A percentile compares a stretch with the other conserved stretches of the same genome.
Conservation (phyloP, 495 filamentous ascomycete genomes). For the Aspergillus cristatus region DNA sequence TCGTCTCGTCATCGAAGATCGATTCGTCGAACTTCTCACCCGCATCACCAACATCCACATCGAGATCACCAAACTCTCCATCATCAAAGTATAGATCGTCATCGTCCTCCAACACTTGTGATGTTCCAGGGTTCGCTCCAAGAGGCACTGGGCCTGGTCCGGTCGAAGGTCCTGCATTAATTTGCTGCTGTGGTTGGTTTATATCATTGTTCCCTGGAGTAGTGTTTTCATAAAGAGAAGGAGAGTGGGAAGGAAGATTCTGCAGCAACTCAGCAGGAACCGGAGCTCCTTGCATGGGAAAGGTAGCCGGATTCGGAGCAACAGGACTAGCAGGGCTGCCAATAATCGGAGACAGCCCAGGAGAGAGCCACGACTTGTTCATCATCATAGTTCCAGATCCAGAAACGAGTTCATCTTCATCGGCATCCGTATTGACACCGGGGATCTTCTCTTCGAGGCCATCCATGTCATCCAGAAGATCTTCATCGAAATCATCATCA, state of each 20-base stretch:
- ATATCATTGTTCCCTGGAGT: background rate
- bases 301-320: background rate
- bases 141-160: background rate
- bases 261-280: background rate
- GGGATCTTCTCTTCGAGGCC: slow-evolving; percentile 69
- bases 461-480: slow-evolving; percentile 60
- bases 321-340: slow-evolving; percentile 26
- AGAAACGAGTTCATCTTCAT: slow-evolving; percentile 41
- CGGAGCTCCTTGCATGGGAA: background rate
- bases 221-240: background rate
- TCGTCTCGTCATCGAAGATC: slow-evolving; percentile 60
- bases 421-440: slow-evolving; percentile 59
- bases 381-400: slow-evolving; percentile 20
- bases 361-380: slow-evolving; percentile 30
- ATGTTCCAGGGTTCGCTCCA: slow-evolving; percentile 1
- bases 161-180: background rate
- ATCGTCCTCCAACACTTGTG: slow-evolving; percentile 30
- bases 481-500: slow-evolving; percentile 57
- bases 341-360: slow-evolving; percentile 29
- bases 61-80: slow-evolving; percentile 54
- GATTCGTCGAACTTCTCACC: slow-evolving; percentile 64
- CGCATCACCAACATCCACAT: slow-evolving; percentile 38
- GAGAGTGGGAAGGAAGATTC: too few relatives aligned
- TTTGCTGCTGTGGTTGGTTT: background rate
- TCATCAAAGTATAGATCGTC: slow-evolving; percentile 82